Base-by-base conservation (phyloP, 163 green algal species). In the Chlamydomonas reinhardtii region DNA sequence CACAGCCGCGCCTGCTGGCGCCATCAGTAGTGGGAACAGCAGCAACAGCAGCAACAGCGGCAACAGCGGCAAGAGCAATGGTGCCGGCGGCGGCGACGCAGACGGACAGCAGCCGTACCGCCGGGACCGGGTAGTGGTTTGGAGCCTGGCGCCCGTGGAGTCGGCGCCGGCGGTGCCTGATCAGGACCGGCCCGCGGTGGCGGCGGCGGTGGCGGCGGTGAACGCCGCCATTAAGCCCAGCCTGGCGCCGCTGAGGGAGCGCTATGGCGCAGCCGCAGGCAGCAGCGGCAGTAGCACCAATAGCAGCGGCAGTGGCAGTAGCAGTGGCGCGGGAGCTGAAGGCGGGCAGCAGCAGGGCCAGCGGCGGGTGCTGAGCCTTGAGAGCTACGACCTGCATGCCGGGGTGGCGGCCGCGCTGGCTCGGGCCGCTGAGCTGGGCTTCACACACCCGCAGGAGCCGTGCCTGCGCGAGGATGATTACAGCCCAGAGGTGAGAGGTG, bases 241-340 rank as follows among this genome's bases (percentile, higher is more conserved):
- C 29, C 39, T 84, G 65, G 43, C 27, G n/a, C 62, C 76, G 43
- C 76, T 84, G 64, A 65, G 76, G n/a, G 35, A 9, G 17, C 76
- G 62, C 65, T 75, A 69, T 65, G 48, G 12, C 48, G 48, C 48
- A 2, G 48, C 48, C 14, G 9, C 11, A 9, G 19, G 48, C 14
- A 19, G 48, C 48, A 56, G 48, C 19, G 48, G 48, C 5, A 56
- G 9, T 14, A 56, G 48, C 48, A 56, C 39, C 5, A 8, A 48
- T 48, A 14, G 6, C 14, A 19, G 48, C 48, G 48, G 48, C 48
- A 9, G 48, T 14, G 14, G 48, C 48, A 56, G 48, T 14, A 56
- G 48, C 48, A 48, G 39, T 48, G 39, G 5, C 5, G 8, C 39
- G 8, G 39, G 39, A 48, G 39, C 5, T 48, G 39, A 8, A 48